phyloP scores from a whole-genome alignment of 2,329 filamentous ascomycete genomes.

The Colletotrichum cereale region DNA sequence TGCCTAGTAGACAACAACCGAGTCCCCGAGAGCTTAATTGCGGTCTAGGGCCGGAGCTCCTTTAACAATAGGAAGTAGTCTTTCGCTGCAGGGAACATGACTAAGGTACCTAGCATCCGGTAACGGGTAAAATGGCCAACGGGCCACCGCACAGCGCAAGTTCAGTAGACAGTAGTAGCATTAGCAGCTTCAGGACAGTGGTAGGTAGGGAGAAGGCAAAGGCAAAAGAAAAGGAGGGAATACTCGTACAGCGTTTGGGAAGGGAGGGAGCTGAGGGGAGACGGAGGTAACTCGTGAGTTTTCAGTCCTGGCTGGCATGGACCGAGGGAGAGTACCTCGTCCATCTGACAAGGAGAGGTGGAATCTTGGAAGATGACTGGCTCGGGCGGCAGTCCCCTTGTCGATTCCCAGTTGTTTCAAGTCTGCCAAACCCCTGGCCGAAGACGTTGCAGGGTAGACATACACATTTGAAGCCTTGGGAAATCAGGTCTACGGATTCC shows the following conservation, averaged over 20 bases:
- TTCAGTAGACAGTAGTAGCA: neutral
- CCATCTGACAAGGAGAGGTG: slow-evolving; percentile 8
- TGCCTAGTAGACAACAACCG: slow-evolving; percentile 5
- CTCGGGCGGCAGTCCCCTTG: slow-evolving; percentile 21
- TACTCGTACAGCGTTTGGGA: neutral
- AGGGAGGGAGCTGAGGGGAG: neutral
- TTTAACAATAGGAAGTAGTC: slow-evolving; percentile 16
- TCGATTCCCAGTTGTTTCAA: slow-evolving; percentile 38
- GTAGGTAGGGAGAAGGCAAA: neutral
- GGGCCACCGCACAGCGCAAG: neutral
- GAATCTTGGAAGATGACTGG: slow-evolving; percentile 29
- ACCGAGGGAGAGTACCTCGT: neutral
- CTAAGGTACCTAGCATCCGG: slow-evolving; percentile 6
- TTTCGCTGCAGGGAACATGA: slow-evolving; percentile 13
- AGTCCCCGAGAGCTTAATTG: slow-evolving; percentile 35
- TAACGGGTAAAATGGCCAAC: slow-evolving; percentile 13
- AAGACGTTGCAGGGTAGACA: slow-evolving; percentile 23
- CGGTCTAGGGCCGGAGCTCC: slow-evolving; percentile 18
- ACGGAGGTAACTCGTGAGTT: slow-evolving; percentile 4
- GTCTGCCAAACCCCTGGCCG: slow-evolving; percentile 28
- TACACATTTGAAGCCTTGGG: neutral
- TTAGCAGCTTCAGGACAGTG: neutral
- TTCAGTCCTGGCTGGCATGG: neutral
- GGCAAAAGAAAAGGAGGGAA: neutral
- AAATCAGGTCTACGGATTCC: neutral